A percentile compares a stretch with the other conserved stretches of the same genome.
phyloP scores from a whole-genome alignment of 108 stramenopile species.

The Cylindrotheca fusiformis region DNA sequence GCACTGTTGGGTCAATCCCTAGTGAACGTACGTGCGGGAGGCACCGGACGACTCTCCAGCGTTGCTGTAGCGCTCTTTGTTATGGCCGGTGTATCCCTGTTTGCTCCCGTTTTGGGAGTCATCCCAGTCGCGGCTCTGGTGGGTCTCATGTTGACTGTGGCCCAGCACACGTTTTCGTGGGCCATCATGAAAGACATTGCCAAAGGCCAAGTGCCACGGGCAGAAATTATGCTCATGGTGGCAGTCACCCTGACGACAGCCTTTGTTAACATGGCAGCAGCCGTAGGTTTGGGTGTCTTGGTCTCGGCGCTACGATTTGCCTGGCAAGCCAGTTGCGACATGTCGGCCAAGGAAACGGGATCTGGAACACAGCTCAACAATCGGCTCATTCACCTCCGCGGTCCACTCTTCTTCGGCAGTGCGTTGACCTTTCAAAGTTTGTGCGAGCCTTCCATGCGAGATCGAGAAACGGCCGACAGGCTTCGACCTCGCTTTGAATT shows the following conservation, averaged over 20 bases:
- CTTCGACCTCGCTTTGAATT: not conserved
- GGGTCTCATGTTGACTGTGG: not conserved
- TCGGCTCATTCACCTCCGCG: not conserved
- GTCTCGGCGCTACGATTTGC: not conserved
- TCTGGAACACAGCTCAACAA: not conserved
- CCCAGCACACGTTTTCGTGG: not conserved
- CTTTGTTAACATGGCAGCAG: slow-evolving; percentile 1
- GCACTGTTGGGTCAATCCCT: not conserved
- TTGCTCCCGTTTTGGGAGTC: not conserved
- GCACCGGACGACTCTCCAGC: not conserved
- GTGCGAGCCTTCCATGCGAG: not conserved
- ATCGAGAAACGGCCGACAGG: not conserved
- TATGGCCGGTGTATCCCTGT: not conserved
- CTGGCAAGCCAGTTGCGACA: not conserved
- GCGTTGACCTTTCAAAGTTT: not conserved
- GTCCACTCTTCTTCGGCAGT: not conserved
- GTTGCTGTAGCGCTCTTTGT: not conserved
- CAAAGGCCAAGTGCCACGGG: not conserved
- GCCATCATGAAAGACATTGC: not conserved
- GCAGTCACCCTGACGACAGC: not conserved
- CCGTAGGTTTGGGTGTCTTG: not conserved
- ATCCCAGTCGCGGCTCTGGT: not conserved
- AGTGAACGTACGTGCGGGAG: not conserved
- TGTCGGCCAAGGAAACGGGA: not conserved
- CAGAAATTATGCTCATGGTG: not conserved